Conservation (phyloP, 2,329 filamentous ascomycete genomes). For the Aspergillus ibericus region DNA sequence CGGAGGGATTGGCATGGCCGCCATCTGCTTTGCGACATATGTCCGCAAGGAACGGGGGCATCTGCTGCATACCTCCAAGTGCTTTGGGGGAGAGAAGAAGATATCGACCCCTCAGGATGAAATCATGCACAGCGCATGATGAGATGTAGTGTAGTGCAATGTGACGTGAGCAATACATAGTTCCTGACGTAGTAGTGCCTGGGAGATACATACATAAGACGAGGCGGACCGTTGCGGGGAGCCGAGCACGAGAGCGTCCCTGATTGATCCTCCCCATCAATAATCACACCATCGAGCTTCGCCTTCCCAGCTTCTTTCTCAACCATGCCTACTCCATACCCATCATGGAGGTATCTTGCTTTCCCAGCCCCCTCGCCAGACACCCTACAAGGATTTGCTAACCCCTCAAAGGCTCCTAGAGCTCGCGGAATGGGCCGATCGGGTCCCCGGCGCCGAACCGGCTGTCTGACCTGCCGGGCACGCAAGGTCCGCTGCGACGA, state of each 20-base stretch:
- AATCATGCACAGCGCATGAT: not conserved
- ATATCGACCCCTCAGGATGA: not conserved
- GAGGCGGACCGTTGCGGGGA: not conserved
- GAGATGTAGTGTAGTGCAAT: not conserved
- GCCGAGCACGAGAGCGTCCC: not conserved
- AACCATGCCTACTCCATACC: not conserved
- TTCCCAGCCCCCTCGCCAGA: too few species aligned
- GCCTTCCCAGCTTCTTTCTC: not conserved
- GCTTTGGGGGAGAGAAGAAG: constrained; percentile 16
- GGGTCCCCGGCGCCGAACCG: constrained; percentile 36
- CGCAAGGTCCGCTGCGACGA: constrained; percentile 41
- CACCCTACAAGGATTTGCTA: not conserved
- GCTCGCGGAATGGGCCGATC: constrained; percentile 36
- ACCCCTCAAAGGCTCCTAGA: constrained; percentile 8
- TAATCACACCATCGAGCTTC: not conserved
- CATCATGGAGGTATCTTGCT: constrained; percentile 3
- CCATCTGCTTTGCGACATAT: constrained; percentile 53
- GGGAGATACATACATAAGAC: not conserved
- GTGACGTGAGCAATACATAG: not conserved
- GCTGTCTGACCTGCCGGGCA: constrained; percentile 37
- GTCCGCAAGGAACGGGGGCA: constrained; percentile 61
- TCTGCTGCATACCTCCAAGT: constrained; percentile 50
- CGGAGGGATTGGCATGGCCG: constrained; percentile 32
- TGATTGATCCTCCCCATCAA: not conserved
- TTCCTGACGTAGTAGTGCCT: not conserved